Conservation (phyloP, 164 flowering plant species). For the Magnolia sinica region DNA sequence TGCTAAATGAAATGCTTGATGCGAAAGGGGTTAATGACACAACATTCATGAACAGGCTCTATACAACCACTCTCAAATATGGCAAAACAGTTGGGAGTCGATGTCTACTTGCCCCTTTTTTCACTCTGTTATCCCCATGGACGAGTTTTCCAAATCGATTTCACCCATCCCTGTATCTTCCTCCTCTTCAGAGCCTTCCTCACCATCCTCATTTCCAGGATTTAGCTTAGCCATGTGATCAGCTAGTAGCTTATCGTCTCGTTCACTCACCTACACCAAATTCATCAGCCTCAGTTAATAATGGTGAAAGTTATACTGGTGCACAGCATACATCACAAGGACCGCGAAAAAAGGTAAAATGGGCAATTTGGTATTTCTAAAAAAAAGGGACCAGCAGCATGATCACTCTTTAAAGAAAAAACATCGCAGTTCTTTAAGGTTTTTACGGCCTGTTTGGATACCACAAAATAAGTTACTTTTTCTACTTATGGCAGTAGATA, state of each 20-base stretch:
- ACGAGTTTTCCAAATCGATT: constrained; percentile 57
- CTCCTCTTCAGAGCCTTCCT: constrained; percentile 83
- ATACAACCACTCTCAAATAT: constrained; percentile 19
- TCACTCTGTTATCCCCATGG: constrained; percentile 35
- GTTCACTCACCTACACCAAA: constrained; percentile 75
- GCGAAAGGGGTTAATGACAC: background rate
- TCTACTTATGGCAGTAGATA: too few relatives aligned
- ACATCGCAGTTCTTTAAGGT: background rate
- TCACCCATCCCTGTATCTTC: constrained; percentile 96
- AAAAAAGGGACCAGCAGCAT: background rate
- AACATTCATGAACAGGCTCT: constrained; percentile 3
- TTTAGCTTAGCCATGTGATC: constrained; percentile 72
- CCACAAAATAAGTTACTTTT: too few relatives aligned
- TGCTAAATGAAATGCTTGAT: constrained; percentile 3
- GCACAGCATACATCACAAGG: background rate
- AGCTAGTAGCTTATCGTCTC: constrained; percentile 77
- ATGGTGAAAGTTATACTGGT: background rate
- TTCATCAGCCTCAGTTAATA: background rate
- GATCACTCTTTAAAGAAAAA: background rate
- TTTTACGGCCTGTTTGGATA: background rate
- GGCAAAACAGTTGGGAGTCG: background rate
- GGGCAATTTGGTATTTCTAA: background rate
- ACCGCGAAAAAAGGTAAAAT: background rate
- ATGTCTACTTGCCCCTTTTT: background rate
- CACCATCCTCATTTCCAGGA: constrained; percentile 69